Percentiles rank a stretch among this genome's conserved stretches.
phyloP scores from a whole-genome alignment of 345 rosid species.

The Alliaria petiolata region DNA sequence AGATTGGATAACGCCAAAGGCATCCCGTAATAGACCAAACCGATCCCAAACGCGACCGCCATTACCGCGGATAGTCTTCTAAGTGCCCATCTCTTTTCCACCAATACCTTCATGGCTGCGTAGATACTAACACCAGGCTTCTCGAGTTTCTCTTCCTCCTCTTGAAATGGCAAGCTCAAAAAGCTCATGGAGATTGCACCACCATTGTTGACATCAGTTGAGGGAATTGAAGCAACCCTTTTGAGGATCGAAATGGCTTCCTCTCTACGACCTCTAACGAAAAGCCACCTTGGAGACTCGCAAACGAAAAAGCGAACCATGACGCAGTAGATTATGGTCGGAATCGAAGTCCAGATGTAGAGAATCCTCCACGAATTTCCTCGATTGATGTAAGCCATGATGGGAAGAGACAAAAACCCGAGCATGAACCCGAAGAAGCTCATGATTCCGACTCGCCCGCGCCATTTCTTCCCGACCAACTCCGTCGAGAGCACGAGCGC shows the following conservation, averaged over 20 bases:
- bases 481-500: conserved; percentile 50
- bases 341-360: conserved; percentile 49
- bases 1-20: conserved; percentile 56
- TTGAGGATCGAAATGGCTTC: conserved; percentile 54
- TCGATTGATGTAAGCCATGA: conserved; percentile 37
- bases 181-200: conserved; percentile 30
- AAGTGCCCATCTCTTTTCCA: conserved; percentile 50
- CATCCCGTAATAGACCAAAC: conserved; percentile 73
- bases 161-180: conserved; percentile 25
- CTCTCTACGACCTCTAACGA: conserved; percentile 43
- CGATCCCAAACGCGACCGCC: conserved; percentile 52
- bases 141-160: conserved; percentile 25
- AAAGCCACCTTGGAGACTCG: conserved; percentile 62
- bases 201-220: not conserved
- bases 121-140: conserved; percentile 36
- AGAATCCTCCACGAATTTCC: conserved; percentile 45
- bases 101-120: conserved; percentile 42
- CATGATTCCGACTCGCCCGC: conserved; percentile 43
- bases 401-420: conserved; percentile 47
- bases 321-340: conserved; percentile 33
- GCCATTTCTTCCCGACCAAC: conserved; percentile 44
- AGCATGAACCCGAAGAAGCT: conserved; percentile 43
- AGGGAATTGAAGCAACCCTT: conserved; percentile 30
- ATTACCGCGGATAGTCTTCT: conserved; percentile 37
- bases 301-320: conserved; percentile 34